A percentile compares a stretch with the other conserved stretches of the same genome.
Conservation (phyloP, 2,329 filamentous ascomycete genomes). For the Arachnopeziza araneosa region DNA sequence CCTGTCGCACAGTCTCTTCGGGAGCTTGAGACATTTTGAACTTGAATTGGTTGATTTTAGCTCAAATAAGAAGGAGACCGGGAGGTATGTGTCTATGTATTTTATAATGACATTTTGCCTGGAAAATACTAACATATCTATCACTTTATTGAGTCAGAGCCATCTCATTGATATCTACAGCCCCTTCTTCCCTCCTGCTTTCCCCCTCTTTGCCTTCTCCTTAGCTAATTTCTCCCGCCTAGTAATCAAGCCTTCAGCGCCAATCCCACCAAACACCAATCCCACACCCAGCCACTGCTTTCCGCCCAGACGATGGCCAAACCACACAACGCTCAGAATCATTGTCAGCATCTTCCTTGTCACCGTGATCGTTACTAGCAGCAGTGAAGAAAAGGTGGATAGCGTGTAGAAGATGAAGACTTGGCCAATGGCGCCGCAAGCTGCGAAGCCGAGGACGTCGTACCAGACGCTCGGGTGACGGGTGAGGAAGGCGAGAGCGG, state of each 20-base stretch:
- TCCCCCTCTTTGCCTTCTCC: slow-evolving; percentile 36
- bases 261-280: slow-evolving; percentile 92
- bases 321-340: slow-evolving; percentile 92
- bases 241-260: slow-evolving; percentile 79
- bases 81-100: background rate
- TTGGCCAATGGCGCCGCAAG: slow-evolving; percentile 87
- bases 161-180: slow-evolving; percentile 4
- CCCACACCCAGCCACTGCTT: slow-evolving; percentile 94
- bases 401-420: slow-evolving; percentile 98
- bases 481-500: slow-evolving; percentile 75
- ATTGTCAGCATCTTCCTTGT: slow-evolving; percentile 99
- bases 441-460: slow-evolving; percentile 84
- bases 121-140: background rate
- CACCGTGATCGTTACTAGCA: slow-evolving; percentile 93
- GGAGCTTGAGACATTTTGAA: background rate
- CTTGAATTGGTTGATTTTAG: background rate
- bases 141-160: background rate
- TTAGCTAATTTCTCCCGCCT: slow-evolving; percentile 79
- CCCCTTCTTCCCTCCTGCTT: slow-evolving; percentile 21
- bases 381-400: slow-evolving; percentile 81
- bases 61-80: background rate
- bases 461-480: slow-evolving; percentile 76
- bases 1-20: background rate
- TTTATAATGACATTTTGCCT: no score
- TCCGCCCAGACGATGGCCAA: slow-evolving; percentile 77